These are phyloP conservation scores for Phytophthora palmivora DNA, from an alignment of 352 stramenopile genomes.

Conservation along the genomic window DNA sequence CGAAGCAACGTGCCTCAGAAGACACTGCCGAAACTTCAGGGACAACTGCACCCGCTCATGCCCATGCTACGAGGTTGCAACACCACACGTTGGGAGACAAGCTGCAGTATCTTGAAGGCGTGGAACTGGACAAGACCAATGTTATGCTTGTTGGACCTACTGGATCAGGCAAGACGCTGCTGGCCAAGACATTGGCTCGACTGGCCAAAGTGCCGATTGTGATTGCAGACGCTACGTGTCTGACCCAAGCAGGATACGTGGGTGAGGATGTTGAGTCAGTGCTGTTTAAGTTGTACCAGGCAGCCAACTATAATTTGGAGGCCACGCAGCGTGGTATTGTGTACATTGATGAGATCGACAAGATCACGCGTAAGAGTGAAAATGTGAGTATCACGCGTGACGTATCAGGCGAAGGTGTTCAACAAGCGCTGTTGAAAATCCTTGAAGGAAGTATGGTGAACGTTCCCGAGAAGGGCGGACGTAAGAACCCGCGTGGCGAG, in stretches of 20 bases:
- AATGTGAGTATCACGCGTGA: conserved; percentile 96
- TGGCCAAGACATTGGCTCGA: conserved; percentile 96
- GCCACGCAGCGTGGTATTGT: conserved; percentile 96
- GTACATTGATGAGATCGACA: conserved; percentile 99
- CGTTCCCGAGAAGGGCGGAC: conserved; percentile 96
- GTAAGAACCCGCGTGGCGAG: conserved; percentile 97
- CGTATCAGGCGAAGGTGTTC: conserved; percentile 97
- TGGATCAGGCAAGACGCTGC: conserved; percentile 96
- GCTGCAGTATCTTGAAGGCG: conserved; percentile 76
- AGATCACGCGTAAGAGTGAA: conserved; percentile 93
- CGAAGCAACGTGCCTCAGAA: conserved; percentile 22
- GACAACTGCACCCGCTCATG: neutral
- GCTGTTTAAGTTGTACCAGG: conserved; percentile 98
- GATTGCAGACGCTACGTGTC: conserved; percentile 97
- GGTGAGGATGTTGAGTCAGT: conserved; percentile 99
- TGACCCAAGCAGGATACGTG: conserved; percentile 98
- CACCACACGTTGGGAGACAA: conserved; percentile 52
- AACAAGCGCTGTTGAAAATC: conserved; percentile 99
- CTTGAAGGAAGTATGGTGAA: conserved; percentile 98
- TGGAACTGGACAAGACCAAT: conserved; percentile 99
- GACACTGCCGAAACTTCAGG: conserved; percentile 8
- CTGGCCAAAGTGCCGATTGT: conserved; percentile 97
- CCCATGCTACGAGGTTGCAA: conserved; percentile 28
- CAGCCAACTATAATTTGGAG: conserved; percentile 96
- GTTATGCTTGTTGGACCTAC: conserved; percentile 96